A percentile compares a stretch with the other conserved stretches of the same genome.
These are phyloP conservation scores for Biscogniauxia marginata DNA, from an alignment of 2,329 filamentous ascomycete genomes.

Conservation along the genomic window DNA sequence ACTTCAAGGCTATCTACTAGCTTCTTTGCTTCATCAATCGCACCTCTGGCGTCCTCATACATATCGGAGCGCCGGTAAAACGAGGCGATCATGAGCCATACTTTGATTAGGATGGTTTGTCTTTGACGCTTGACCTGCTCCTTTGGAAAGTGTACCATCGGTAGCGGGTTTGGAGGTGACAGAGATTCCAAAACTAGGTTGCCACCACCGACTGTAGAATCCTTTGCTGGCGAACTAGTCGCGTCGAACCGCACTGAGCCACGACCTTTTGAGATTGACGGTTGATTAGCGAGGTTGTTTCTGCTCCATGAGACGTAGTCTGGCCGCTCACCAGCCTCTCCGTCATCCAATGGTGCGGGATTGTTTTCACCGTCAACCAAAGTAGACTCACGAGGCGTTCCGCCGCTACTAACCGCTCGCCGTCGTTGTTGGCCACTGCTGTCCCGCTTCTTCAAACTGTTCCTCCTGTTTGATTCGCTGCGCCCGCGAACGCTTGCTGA, in stretches of 20 bases:
- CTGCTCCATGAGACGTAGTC: constrained; percentile 46
- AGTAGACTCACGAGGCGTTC: constrained; percentile 38
- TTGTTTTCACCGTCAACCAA: constrained; percentile 51
- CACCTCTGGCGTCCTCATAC: constrained; percentile 75
- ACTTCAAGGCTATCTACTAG: constrained; percentile 70
- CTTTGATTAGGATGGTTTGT: constrained; percentile 62
- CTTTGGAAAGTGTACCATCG: constrained; percentile 54
- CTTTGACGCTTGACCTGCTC: constrained; percentile 52
- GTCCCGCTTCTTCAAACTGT: constrained; percentile 54
- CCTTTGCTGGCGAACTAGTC: constrained; percentile 40
- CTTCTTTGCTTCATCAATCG: constrained; percentile 77
- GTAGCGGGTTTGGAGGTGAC: constrained; percentile 47
- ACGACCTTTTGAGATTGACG: constrained; percentile 44
- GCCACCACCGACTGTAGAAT: constrained; percentile 41
- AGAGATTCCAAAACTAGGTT: constrained; percentile 41
- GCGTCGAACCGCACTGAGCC: constrained; percentile 47
- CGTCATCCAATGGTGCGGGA: constrained; percentile 48
- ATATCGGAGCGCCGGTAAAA: constrained; percentile 83
- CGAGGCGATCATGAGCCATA: constrained; percentile 88
- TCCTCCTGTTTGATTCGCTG: constrained; percentile 48
- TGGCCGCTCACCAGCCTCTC: constrained; percentile 32
- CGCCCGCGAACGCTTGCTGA: constrained; percentile 41
- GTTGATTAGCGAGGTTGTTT: constrained; percentile 38
- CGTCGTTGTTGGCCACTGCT: constrained; percentile 47
- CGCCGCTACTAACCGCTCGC: constrained; percentile 44